Conservation (phyloP, 1,139 yeast genomes). For the Oligophagozyma castellii region DNA sequence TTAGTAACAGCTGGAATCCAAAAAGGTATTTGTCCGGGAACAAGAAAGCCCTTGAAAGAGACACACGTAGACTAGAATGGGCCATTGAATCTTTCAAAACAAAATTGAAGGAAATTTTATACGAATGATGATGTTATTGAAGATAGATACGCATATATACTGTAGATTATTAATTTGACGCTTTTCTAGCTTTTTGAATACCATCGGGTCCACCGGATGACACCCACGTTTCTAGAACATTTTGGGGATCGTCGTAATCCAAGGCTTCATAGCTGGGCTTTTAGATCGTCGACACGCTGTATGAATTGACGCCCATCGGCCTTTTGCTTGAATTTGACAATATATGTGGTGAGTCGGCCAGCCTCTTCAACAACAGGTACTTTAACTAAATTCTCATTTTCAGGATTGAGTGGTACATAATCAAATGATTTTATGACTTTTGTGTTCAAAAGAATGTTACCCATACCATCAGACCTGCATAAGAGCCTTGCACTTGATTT, state of each 20-base stretch:
- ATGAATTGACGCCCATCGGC: slow-evolving; percentile 56
- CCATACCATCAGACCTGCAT: slow-evolving; percentile 81
- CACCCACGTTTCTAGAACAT: too few relatives aligned
- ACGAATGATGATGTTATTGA: too few relatives aligned
- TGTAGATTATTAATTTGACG: too few relatives aligned
- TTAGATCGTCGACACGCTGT: slow-evolving; percentile 37
- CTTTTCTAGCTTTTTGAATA: too few relatives aligned
- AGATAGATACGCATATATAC: too few relatives aligned
- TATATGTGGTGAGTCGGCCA: slow-evolving; percentile 40
- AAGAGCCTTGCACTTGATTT: slow-evolving; percentile 55
- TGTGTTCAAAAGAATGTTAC: slow-evolving; percentile 64
- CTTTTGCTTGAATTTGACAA: slow-evolving; percentile 58
- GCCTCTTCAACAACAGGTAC: slow-evolving; percentile 42
- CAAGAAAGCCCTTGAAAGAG: slow-evolving; percentile 30
- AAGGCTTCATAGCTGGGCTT: slow-evolving; percentile 10
- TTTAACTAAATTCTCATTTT: slow-evolving; percentile 39
- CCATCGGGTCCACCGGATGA: too few relatives aligned
- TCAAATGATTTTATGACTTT: slow-evolving; percentile 37
- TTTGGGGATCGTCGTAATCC: too few relatives aligned
- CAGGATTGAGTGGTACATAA: slow-evolving; percentile 36
- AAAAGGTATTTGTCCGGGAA: slow-evolving; percentile 40
- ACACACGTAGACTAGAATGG: slow-evolving; percentile 55
- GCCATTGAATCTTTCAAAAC: slow-evolving; percentile 22
- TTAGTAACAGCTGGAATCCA: slow-evolving; percentile 37
- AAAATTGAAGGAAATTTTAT: too few relatives aligned